Evolutionary conservation across 768 basidiomycete species (phyloP).

Genomic region (Vararia minispora): DNA sequence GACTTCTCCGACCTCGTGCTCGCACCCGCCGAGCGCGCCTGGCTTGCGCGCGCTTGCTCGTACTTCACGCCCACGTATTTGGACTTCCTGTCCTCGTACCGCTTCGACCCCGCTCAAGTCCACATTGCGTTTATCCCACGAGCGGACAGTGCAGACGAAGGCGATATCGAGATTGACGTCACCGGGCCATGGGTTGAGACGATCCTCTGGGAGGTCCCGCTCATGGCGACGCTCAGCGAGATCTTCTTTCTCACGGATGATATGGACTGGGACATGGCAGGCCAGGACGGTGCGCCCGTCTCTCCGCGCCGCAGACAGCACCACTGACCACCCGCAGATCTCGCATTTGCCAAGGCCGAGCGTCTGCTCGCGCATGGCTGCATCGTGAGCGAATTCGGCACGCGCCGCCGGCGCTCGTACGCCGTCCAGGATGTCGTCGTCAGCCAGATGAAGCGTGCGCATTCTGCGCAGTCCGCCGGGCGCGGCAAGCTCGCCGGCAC

Average conservation of each 20-base stretch:
- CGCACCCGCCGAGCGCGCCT: slow-evolving; percentile 48
- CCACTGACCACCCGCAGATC: slow-evolving; percentile 32
- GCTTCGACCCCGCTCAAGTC: slow-evolving; percentile 69
- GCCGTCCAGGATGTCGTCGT: slow-evolving; percentile 71
- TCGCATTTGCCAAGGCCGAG: slow-evolving; percentile 62
- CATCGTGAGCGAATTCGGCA: slow-evolving; percentile 78
- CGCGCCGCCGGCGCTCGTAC: slow-evolving; percentile 68
- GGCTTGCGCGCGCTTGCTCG: slow-evolving; percentile 60
- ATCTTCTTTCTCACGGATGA: slow-evolving; percentile 69
- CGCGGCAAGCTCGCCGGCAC: slow-evolving; percentile 66
- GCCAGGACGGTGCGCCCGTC: slow-evolving; percentile 53
- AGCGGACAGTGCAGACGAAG: slow-evolving; percentile 23
- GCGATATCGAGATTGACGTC: slow-evolving; percentile 62
- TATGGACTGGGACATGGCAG: slow-evolving; percentile 79
- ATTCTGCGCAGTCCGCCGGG: slow-evolving; percentile 33
- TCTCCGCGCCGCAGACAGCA: neutral
- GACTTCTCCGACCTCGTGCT: slow-evolving; percentile 59
- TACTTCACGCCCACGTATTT: slow-evolving; percentile 68
- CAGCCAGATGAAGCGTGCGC: slow-evolving; percentile 53
- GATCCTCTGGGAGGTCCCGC: slow-evolving; percentile 92
- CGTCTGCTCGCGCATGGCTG: slow-evolving; percentile 54
- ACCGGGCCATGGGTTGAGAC: slow-evolving; percentile 70
- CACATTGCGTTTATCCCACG: slow-evolving; percentile 49
- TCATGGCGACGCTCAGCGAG: slow-evolving; percentile 90
- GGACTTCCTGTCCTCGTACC: slow-evolving; percentile 57